A percentile compares a stretch with the other conserved stretches of the same genome.
Conservation (phyloP, 2,329 filamentous ascomycete genomes). For the Penicillium sp. region DNA sequence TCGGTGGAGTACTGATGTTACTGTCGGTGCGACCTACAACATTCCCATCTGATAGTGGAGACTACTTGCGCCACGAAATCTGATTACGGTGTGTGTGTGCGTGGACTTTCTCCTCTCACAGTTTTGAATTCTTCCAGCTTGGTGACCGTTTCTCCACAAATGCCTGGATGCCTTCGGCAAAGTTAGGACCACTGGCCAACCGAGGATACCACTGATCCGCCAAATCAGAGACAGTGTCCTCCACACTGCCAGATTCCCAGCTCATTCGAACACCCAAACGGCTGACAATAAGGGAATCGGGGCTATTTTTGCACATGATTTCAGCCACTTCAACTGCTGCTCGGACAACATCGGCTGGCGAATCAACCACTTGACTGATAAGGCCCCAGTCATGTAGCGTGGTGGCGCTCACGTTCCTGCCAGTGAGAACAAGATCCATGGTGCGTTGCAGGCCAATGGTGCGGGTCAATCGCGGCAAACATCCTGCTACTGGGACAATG, state of each 20-base stretch:
- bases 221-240: conserved; percentile 57
- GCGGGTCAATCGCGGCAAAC: conserved; percentile 63
- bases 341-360: conserved; percentile 27
- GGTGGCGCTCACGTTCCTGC: conserved; percentile 56
- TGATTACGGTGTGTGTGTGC: neutral
- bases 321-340: conserved; percentile 58
- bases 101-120: conserved; percentile 18
- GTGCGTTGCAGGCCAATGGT: conserved; percentile 67
- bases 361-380: conserved; percentile 62
- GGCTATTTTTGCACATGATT: conserved; percentile 63
- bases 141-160: conserved; percentile 72
- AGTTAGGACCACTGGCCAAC: conserved; percentile 65
- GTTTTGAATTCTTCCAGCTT: conserved; percentile 50
- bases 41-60: neutral
- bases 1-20: too few species aligned
- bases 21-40: too few species aligned
- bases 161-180: conserved; percentile 67
- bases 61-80: neutral
- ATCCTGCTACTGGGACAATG: conserved; percentile 68
- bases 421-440: conserved; percentile 67
- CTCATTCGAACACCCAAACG: conserved; percentile 66
- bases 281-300: conserved; percentile 69
- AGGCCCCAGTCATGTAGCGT: conserved; percentile 65
- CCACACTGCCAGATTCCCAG: conserved; percentile 67
- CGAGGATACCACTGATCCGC: conserved; percentile 57